phyloP scores from a whole-genome alignment of 73 alveolate species.

The Paraurostyla sp. region DNA sequence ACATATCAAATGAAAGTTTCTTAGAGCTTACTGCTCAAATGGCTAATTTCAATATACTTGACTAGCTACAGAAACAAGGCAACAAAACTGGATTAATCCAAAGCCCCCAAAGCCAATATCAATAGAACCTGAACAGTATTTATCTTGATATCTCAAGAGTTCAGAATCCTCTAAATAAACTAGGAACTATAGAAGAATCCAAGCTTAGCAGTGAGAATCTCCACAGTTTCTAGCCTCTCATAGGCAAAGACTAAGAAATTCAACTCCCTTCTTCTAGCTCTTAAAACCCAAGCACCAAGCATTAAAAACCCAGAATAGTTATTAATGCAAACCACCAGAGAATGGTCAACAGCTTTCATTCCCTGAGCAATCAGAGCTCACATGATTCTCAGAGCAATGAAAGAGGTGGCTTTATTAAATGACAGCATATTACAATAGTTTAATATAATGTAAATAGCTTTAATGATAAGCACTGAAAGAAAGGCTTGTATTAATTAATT shows the following conservation, averaged over 20 bases:
- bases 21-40: neutral
- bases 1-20: neutral
- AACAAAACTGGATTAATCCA: neutral
- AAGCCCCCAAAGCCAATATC: slow-evolving; percentile 23
- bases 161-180: neutral
- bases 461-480: too few relatives aligned
- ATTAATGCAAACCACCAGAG: neutral
- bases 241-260: neutral
- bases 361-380: neutral
- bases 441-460: too few relatives aligned
- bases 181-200: slow-evolving; percentile 24
- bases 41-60: slow-evolving; percentile 13
- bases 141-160: neutral
- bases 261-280: neutral
- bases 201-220: neutral
- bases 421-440: too few relatives aligned
- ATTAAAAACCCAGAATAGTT: too few relatives aligned
- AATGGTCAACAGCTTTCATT: neutral
- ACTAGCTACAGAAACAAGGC: neutral
- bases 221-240: neutral
- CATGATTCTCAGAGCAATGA: neutral
- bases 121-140: neutral
- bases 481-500: too few relatives aligned
- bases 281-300: too few relatives aligned
- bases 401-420: slow-evolving; percentile 11